These are phyloP conservation scores for Cucurbita maxima DNA, from an alignment of 306 rosid genomes.

Conservation along the genomic window DNA sequence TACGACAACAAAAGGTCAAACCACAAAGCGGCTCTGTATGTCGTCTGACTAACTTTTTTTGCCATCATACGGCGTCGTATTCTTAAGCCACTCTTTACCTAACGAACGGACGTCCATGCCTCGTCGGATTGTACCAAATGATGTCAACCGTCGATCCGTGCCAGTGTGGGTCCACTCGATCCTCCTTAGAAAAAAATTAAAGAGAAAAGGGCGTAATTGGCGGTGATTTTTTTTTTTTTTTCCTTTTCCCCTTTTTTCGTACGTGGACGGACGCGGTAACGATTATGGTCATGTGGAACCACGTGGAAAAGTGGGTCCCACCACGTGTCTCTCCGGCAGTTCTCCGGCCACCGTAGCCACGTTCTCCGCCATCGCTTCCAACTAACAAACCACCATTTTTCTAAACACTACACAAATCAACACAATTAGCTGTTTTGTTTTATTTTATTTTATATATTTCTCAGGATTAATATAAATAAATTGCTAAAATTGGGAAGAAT, in stretches of 20 bases:
- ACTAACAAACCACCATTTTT: not conserved
- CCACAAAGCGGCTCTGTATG: not conserved
- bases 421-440: not conserved
- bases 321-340: not conserved
- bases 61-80: not conserved
- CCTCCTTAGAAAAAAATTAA: not conserved
- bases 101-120: too few relatives aligned
- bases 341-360: constrained; percentile 2
- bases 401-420: not conserved
- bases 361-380: not conserved
- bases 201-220: not conserved
- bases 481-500: not conserved
- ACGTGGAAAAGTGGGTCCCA: not conserved
- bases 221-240: not conserved
- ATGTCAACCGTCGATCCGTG: not conserved
- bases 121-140: not conserved
- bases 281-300: constrained; percentile 1
- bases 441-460: not conserved
- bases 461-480: not conserved
- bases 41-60: not conserved
- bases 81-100: not conserved
- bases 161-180: not conserved
- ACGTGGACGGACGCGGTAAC: constrained; percentile 1
- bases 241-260: not conserved
- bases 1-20: not conserved